These are phyloP conservation scores for Paraphoma sp. DNA, from an alignment of 2,329 filamentous ascomycete species.

Conservation along the genomic window DNA sequence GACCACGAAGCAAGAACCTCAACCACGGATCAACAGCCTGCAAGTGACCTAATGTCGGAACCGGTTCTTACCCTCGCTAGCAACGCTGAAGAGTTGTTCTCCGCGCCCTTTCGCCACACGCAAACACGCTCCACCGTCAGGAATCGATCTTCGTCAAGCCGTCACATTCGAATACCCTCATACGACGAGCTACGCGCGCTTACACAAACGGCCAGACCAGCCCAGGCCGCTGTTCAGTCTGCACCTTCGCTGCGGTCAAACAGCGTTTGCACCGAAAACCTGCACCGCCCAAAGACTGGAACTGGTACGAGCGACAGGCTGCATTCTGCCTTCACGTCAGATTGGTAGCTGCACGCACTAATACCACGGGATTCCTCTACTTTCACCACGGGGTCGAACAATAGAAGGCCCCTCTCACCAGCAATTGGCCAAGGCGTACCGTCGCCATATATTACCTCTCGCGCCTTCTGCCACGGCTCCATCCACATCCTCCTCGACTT, in stretches of 20 bases:
- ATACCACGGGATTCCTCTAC: neutral
- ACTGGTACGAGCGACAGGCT: neutral
- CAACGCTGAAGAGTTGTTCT: neutral
- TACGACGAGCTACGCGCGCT: neutral
- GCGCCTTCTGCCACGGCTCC: neutral
- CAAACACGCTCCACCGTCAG: neutral
- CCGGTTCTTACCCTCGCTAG: neutral
- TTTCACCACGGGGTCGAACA: conserved; percentile 7
- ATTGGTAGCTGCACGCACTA: neutral
- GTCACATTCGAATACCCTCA: neutral
- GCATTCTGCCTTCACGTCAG: conserved; percentile 7
- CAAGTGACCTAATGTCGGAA: neutral
- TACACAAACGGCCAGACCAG: neutral
- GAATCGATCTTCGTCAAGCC: neutral
- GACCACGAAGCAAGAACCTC: neutral
- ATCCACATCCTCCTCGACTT: neutral
- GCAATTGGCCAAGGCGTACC: neutral
- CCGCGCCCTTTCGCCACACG: neutral
- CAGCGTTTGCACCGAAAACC: conserved; percentile 3
- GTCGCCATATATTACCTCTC: neutral
- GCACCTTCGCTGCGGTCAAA: neutral
- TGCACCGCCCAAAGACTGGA: neutral
- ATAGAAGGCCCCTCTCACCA: conserved; percentile 4
- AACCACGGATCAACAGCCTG: neutral
- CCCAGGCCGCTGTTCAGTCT: neutral